phyloP scores from a whole-genome alignment of 2,329 filamentous ascomycete species.

The Colletotrichum higginsianum region DNA sequence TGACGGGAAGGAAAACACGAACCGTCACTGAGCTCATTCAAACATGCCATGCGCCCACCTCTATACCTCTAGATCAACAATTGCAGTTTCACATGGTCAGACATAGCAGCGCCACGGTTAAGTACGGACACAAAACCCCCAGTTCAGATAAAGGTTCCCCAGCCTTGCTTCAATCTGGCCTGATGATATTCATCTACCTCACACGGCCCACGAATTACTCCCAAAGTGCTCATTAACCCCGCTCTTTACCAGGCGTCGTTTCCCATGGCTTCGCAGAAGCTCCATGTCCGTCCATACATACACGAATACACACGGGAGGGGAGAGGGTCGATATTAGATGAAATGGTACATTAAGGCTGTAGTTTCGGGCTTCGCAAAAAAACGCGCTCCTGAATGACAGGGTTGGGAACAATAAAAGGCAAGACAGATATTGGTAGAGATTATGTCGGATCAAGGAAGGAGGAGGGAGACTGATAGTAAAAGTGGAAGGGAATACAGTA shows the following conservation, averaged over 20 bases:
- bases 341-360: constrained; percentile 5
- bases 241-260: neutral
- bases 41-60: neutral
- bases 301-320: neutral
- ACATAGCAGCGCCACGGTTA: neutral
- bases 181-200: neutral
- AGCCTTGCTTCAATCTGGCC: neutral
- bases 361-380: neutral
- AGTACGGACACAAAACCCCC: neutral
- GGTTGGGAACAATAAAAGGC: neutral
- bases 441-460: constrained; percentile 21
- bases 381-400: neutral
- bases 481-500: constrained; percentile 6
- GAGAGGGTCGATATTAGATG: neutral
- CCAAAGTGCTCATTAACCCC: neutral
- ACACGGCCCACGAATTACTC: neutral
- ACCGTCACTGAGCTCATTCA: too few species aligned
- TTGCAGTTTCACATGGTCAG: neutral
- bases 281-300: neutral
- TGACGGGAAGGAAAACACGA: neutral
- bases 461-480: constrained; percentile 15
- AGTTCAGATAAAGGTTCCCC: neutral
- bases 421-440: constrained; percentile 9
- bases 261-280: neutral
- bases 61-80: neutral